Base-by-base conservation (phyloP, 306 rosid species). In the Rosa chinensis region DNA sequence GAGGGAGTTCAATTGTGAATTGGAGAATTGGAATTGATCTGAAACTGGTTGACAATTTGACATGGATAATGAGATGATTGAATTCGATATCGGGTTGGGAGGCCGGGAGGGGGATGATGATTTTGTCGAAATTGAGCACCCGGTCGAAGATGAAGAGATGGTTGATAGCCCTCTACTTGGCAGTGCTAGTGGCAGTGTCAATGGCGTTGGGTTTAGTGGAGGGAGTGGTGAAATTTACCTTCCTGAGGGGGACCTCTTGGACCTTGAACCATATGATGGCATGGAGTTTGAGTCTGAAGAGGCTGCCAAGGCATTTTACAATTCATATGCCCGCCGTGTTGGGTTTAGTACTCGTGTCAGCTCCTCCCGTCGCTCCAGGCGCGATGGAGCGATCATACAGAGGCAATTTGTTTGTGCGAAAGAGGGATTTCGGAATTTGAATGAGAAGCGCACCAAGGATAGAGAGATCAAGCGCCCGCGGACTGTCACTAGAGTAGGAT, bases 221-320 rank as follows among this genome's bases (percentile, higher is more conserved):
- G 84, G 88, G 25, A 80, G 87, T 66, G 88, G 89, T 69, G 94
- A 89, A 72, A 77, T 91, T 37, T 92, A 91, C 81, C 79, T 89
- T 79, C 98, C 97, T 8, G 98, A 92, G 64, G 99, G 97, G 23
- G 99, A 94, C 82, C 84, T 92, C 47, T 86, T 88, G 85, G 98
- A 95, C 85, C 99, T 95, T 28, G 99, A 95, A 77, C 99, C 99
- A 55, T 88, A 74, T 66, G 99, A 95, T 66, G 93, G 99, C 23
- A 95, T 95, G 97, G 99, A 92, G 80, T 95, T 95, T 62, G 99
- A 95, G 87, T 95, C 99, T 4, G 99, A 95, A 83, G 99, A 95
- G 88, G 99, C 99, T 79, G 97, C 99, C 80, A 95, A 95, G 86
- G 99, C 94, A 47, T 95, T 95, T 84, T 95, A 95, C 77, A 95